A percentile compares a stretch with the other conserved stretches of the same genome.
These are phyloP conservation scores for Salvia hispanica DNA, from an alignment of 257 asterid genomes.

Conservation along the genomic window DNA sequence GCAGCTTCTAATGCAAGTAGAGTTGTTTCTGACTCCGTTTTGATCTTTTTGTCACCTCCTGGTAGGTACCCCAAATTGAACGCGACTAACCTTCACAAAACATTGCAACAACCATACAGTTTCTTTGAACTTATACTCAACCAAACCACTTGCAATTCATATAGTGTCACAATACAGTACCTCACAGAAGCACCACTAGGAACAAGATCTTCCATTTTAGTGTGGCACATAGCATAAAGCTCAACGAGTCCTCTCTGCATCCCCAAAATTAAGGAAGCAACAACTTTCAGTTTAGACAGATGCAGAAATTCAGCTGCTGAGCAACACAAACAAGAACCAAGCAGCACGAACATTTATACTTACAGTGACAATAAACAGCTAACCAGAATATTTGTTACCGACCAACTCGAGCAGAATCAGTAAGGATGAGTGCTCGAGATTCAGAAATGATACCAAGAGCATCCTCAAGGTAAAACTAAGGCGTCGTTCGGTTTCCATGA, in stretches of 20 bases:
- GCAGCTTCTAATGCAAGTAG: slow-evolving; percentile 77
- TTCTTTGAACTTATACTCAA: background rate
- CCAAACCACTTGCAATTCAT: background rate
- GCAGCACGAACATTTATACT: background rate
- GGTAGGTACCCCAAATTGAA: slow-evolving; percentile 98
- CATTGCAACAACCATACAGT: background rate
- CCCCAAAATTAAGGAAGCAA: slow-evolving; percentile 21
- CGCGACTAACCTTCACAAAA: slow-evolving; percentile 69
- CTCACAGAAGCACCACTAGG: slow-evolving; percentile 65
- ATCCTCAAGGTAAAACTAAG: background rate
- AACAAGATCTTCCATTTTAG: slow-evolving; percentile 81
- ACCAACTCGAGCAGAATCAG: slow-evolving; percentile 14
- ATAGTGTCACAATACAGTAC: slow-evolving; percentile 39
- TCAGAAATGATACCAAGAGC: background rate
- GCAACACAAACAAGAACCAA: slow-evolving; percentile 18
- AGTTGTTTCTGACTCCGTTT: slow-evolving; percentile 69
- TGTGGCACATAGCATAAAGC: slow-evolving; percentile 78
- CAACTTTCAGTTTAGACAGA: slow-evolving; percentile 1
- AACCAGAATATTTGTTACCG: background rate
- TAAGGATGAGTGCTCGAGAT: background rate
- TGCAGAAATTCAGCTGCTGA: background rate
- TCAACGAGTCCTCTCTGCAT: slow-evolving; percentile 79
- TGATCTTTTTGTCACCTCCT: slow-evolving; percentile 75
- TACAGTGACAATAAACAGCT: background rate
- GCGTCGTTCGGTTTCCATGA: too few species aligned